These are phyloP conservation scores for Carex cristatella DNA, from an alignment of 176 grass and related monocot species.

Conservation along the genomic window DNA sequence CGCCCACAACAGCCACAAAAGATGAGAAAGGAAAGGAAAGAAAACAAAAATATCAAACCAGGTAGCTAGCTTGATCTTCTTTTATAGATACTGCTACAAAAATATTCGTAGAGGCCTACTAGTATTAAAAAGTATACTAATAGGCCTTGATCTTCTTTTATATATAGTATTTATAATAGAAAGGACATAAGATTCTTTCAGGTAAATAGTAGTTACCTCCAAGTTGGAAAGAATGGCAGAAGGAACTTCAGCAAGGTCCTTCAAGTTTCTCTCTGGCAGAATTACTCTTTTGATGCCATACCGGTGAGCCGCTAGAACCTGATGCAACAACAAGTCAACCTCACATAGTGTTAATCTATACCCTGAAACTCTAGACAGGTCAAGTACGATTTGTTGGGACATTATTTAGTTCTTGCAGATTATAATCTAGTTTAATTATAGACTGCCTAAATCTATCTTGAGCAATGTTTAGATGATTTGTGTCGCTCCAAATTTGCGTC, in stretches of 20 bases:
- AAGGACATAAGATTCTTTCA: not conserved
- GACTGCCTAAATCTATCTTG: not conserved
- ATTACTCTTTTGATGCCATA: conserved; percentile 98
- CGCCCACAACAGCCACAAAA: too few species aligned
- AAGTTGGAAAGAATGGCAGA: conserved; percentile 65
- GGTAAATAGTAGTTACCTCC: conserved; percentile 49
- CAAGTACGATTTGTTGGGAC: not conserved
- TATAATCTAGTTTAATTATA: not conserved
- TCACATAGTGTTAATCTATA: not conserved
- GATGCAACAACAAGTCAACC: conserved; percentile 21
- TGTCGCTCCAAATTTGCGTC: not conserved
- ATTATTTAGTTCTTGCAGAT: not conserved
- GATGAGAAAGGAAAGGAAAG: too few species aligned
- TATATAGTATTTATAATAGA: not conserved
- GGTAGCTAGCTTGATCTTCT: not conserved
- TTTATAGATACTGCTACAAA: not conserved
- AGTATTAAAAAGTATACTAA: not conserved
- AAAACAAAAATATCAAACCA: not conserved
- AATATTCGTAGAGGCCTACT: too few species aligned
- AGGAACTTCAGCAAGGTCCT: conserved; percentile 89
- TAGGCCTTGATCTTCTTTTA: not conserved
- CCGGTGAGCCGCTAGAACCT: conserved; percentile 88
- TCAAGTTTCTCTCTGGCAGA: conserved; percentile 88
- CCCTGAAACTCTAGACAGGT: not conserved
- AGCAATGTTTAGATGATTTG: not conserved